A percentile compares a stretch with the other conserved stretches of the same genome.
phyloP scores from a whole-genome alignment of 495 filamentous ascomycete species.

The Aspergillus homomorphus region DNA sequence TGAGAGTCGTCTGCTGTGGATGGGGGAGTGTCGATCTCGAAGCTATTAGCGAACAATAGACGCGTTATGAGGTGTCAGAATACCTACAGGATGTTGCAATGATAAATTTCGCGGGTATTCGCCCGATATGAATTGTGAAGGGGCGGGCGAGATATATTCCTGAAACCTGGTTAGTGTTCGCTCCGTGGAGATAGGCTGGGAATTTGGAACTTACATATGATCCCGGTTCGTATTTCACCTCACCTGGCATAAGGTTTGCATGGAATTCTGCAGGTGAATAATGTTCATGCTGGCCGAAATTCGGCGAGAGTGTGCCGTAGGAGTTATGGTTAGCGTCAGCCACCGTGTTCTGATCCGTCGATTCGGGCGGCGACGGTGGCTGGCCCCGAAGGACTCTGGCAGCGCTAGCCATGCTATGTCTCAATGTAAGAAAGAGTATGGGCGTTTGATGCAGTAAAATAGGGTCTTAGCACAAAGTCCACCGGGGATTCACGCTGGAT shows the following conservation, averaged over 20 bases:
- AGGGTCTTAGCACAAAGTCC: not conserved
- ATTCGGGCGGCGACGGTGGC: constrained; percentile 31
- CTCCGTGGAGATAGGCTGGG: not conserved
- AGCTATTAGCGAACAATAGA: constrained; percentile 15
- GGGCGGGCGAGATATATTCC: constrained; percentile 13
- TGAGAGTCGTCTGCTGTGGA: constrained; percentile 21
- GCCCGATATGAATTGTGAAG: constrained; percentile 14
- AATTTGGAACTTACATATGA: constrained; percentile 12
- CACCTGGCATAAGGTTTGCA: not conserved
- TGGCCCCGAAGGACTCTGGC: constrained; percentile 17
- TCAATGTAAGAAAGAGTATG: not conserved
- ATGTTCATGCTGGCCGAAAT: constrained; percentile 10
- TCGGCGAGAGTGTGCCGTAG: constrained; percentile 14
- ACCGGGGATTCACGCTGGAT: not conserved
- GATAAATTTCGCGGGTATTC: constrained; percentile 19
- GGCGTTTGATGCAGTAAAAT: not conserved
- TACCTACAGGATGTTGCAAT: constrained; percentile 21
- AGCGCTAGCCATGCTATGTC: constrained; percentile 5
- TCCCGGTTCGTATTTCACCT: constrained; percentile 5
- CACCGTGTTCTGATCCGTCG: constrained; percentile 18
- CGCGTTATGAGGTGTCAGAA: not conserved
- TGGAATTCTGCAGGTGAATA: constrained; percentile 1
- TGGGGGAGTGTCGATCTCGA: constrained; percentile 30
- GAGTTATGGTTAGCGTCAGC: constrained; percentile 17
- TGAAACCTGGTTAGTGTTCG: constrained; percentile 7